These are phyloP conservation scores for Crithidia sp. DNA, from an alignment of 208 protist genomes.

Conservation along the genomic window DNA sequence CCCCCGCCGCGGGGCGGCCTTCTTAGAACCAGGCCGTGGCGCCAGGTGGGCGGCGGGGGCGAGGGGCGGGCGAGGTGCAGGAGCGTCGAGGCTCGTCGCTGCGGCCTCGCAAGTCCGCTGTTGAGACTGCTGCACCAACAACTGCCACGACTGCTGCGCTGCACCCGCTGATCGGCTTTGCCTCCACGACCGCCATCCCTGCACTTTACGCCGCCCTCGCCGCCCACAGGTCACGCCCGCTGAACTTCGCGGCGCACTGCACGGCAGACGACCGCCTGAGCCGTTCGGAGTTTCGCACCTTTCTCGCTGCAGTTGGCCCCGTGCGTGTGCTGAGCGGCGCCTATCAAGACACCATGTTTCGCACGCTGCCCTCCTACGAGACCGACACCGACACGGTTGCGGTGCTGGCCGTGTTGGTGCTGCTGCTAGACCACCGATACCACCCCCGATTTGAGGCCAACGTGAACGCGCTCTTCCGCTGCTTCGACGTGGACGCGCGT, in stretches of 20 bases:
- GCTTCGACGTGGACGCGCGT: conserved; percentile 58
- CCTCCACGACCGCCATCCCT: conserved; percentile 50
- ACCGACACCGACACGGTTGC: conserved; percentile 23
- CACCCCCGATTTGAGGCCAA: conserved; percentile 66
- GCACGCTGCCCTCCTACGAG: conserved; percentile 34
- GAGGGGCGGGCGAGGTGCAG: background rate
- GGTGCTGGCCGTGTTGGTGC: conserved; percentile 50
- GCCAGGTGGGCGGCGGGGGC: conserved; percentile 1
- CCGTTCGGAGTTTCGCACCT: conserved; percentile 32
- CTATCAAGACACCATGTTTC: conserved; percentile 56
- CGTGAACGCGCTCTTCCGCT: conserved; percentile 61
- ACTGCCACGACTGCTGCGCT: background rate
- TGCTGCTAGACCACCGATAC: conserved; percentile 61
- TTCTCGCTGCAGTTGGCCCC: conserved; percentile 37
- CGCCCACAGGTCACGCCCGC: conserved; percentile 23
- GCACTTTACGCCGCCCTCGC: conserved; percentile 52
- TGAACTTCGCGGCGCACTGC: conserved; percentile 7
- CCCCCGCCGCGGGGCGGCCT: no score
- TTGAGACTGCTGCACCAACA: background rate
- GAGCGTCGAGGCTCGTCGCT: background rate
- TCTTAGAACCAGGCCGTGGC: conserved; percentile 12
- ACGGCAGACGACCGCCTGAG: background rate
- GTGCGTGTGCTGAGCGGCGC: conserved; percentile 42
- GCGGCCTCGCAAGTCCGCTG: conserved; percentile 5
- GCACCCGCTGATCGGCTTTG: conserved; percentile 70